Evolutionary conservation across 192 early-diverging fungal genomes (phyloP), one percentile per base, ranked within the genome.

Genomic region (Coemansia sp.): DNA sequence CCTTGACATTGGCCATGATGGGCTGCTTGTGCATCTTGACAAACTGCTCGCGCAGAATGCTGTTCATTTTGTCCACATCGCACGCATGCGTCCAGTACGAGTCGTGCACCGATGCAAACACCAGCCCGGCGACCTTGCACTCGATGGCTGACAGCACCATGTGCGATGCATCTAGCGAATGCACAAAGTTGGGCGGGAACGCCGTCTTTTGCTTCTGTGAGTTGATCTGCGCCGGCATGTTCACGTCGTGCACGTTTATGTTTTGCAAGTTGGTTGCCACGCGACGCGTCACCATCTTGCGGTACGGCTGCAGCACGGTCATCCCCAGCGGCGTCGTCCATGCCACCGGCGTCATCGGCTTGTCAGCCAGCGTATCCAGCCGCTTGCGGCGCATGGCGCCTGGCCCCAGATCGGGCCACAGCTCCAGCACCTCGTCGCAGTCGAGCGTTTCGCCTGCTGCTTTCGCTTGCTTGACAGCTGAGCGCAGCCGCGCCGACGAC

Each of bases 181-280:
- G 96, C 71, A 98, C 93, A 83, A 93, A 98, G 84, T 98, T 98
- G 24, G 96, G 96, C 39, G 96, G 96, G 84, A 98, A 98, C 2
- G 96, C 96, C 2, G 92, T 91, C 43, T 90, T 88, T 72, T 98
- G 96, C 83, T 97, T 98, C 58, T 84, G 84, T 12, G 88, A 71
- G 83, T 98, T 93, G 23, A 97, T 93, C 17, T 94, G 91, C 25
- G 91, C 79, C 15, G 84, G 79, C 37, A 82, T 79, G 54, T 85
- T 82, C 2, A 84, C 66, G 75, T 98, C 93, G 23, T 66, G 67
- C 43, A 98, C 83, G 10, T 76, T 85, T 29, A 96, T 78, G 24
- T 85, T 86, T 78, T 97, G 94, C 47, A 97, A 76, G 11, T 85
- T 64, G 15, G 96, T 98, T n/a, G 76, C 70, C 23, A 95, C 81